A percentile compares a stretch with the other conserved stretches of the same genome.
phyloP scores from a whole-genome alignment of 164 flowering plant genomes.

The Aristolochia contorta region DNA sequence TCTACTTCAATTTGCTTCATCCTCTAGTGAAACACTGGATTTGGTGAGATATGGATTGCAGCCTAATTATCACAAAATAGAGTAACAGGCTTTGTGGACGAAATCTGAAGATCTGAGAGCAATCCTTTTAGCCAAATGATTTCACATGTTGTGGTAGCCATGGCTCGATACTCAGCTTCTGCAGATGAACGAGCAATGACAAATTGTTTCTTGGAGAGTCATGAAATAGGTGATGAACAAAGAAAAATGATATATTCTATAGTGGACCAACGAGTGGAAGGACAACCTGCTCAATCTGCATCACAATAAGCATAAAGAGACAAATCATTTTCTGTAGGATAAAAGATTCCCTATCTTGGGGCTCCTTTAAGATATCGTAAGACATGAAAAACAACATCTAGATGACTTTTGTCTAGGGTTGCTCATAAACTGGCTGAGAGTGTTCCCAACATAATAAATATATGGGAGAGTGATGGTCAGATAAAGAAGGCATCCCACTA shows the following conservation, averaged over 20 bases:
- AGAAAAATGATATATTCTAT: neutral
- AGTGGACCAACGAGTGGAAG: neutral
- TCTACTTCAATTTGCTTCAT: constrained; percentile 1
- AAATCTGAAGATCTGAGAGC: neutral
- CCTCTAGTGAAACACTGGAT: constrained; percentile 2
- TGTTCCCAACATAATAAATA: too few relatives aligned
- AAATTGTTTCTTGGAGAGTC: neutral
- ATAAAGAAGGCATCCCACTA: too few relatives aligned
- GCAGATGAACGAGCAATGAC: neutral
- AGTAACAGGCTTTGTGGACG: neutral
- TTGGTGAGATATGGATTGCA: neutral
- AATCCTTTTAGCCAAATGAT: neutral
- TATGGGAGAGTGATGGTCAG: too few relatives aligned
- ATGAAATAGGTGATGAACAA: neutral
- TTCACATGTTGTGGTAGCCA: constrained; percentile 1
- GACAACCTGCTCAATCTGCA: too few relatives aligned
- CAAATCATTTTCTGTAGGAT: too few relatives aligned
- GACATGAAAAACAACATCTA: too few relatives aligned
- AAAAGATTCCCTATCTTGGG: too few relatives aligned
- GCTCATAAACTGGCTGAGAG: too few relatives aligned
- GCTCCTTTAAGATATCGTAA: too few relatives aligned
- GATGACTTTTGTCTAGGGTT: too few relatives aligned
- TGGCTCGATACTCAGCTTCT: neutral
- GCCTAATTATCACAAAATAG: neutral
- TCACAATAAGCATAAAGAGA: too few relatives aligned